These are phyloP conservation scores for Syzygium grande DNA, from an alignment of 345 rosid species.

Conservation along the genomic window DNA sequence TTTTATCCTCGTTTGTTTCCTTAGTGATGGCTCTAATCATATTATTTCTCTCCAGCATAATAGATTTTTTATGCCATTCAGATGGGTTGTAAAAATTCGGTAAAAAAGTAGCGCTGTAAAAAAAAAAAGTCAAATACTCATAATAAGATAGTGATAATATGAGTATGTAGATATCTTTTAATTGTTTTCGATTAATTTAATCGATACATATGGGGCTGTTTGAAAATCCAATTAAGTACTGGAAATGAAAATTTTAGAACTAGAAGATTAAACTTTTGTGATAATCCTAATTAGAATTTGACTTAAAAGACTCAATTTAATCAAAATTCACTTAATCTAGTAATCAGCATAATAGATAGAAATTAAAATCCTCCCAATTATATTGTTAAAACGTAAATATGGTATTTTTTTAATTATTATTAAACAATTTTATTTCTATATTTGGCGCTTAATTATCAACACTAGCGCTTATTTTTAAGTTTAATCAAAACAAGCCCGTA, in stretches of 20 bases:
- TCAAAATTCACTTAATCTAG: background rate
- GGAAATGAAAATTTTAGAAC: background rate
- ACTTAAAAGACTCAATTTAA: no score
- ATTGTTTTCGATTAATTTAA: background rate
- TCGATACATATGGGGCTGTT: background rate
- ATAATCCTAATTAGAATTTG: background rate
- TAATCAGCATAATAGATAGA: no score
- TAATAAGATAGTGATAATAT: background rate
- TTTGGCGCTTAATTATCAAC: background rate
- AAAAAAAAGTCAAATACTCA: background rate
- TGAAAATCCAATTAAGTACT: background rate
- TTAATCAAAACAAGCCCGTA: background rate
- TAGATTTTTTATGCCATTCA: background rate
- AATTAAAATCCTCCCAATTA: background rate
- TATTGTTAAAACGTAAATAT: background rate
- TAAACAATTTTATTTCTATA: no score
- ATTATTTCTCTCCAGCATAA: background rate
- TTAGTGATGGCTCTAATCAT: background rate
- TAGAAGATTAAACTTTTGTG: no score
- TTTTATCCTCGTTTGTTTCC: background rate
- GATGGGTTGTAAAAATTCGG: background rate
- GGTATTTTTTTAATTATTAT: no score
- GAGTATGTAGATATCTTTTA: no score
- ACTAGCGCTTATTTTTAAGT: background rate
- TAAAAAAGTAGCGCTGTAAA: background rate